These are phyloP conservation scores for Aureobasidium vineae DNA, from an alignment of 2,329 filamentous ascomycete species.

Conservation along the genomic window DNA sequence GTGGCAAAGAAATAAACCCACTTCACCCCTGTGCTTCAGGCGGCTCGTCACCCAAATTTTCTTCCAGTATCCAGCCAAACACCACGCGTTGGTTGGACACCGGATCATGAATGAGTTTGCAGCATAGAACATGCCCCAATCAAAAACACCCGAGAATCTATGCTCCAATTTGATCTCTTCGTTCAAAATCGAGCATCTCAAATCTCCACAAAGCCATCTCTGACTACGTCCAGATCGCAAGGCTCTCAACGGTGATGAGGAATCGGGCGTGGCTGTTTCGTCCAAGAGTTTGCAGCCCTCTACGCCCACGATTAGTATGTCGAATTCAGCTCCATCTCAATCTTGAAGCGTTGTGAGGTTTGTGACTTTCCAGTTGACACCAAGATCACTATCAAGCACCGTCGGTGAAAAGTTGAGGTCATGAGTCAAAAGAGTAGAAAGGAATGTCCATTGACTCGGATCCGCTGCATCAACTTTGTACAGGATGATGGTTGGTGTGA, in stretches of 20 bases:
- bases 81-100: neutral
- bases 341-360: slow-evolving; percentile 48
- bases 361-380: slow-evolving; percentile 54
- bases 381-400: slow-evolving; percentile 52
- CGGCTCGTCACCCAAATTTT: neutral
- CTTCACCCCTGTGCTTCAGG: neutral
- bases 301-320: slow-evolving; percentile 18
- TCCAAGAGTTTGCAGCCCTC: neutral
- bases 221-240: neutral
- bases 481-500: slow-evolving; percentile 49
- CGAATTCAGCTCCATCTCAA: slow-evolving; percentile 29
- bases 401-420: slow-evolving; percentile 43
- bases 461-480: slow-evolving; percentile 46
- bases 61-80: neutral
- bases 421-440: slow-evolving; percentile 46
- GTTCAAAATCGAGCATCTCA: neutral
- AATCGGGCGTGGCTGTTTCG: neutral
- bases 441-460: slow-evolving; percentile 47
- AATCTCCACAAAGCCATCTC: neutral
- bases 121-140: neutral
- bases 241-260: neutral
- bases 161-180: neutral
- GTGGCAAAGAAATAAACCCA: neutral
- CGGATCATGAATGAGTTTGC: neutral
- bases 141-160: neutral